Percentiles rank a stretch among this genome's conserved stretches.
Evolutionary conservation across 345 rosid species (phyloP).

Genomic region (Passiflora organensis): DNA sequence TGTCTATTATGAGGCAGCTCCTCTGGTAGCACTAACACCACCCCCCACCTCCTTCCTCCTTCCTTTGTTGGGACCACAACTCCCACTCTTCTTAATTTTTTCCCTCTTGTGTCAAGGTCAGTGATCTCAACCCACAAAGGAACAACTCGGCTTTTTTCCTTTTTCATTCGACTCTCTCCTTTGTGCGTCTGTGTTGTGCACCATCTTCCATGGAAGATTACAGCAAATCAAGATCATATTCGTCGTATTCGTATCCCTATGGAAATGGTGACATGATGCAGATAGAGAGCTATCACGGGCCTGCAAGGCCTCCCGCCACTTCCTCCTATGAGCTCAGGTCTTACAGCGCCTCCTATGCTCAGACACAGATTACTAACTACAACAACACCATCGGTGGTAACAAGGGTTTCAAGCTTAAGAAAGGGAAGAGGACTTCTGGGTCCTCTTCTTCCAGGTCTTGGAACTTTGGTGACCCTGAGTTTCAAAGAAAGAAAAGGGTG

Average conservation of each 20-base stretch:
- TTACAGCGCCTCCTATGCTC: conserved; percentile 56
- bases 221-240: conserved; percentile 44
- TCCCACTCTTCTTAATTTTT: conserved; percentile 6
- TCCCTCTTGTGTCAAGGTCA: conserved; percentile 11
- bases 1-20: no score
- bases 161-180: no score
- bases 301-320: conserved; percentile 21
- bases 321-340: conserved; percentile 47
- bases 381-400: conserved; percentile 6
- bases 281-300: conserved; percentile 52
- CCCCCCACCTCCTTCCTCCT: no score
- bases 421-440: conserved; percentile 39
- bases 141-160: background rate
- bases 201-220: conserved; percentile 51
- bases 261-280: conserved; percentile 45
- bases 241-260: conserved; percentile 26
- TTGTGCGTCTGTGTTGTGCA: background rate
- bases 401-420: conserved; percentile 43
- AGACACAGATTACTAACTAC: conserved; percentile 39
- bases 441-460: conserved; percentile 47
- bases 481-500: conserved; percentile 91
- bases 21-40: no score
- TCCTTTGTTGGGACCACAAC: conserved; percentile 10
- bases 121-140: conserved; percentile 11
- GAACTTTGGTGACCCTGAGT: conserved; percentile 69